These are phyloP conservation scores for Agarophyton chilense DNA, from an alignment of 23 red algal species.

Conservation along the genomic window DNA sequence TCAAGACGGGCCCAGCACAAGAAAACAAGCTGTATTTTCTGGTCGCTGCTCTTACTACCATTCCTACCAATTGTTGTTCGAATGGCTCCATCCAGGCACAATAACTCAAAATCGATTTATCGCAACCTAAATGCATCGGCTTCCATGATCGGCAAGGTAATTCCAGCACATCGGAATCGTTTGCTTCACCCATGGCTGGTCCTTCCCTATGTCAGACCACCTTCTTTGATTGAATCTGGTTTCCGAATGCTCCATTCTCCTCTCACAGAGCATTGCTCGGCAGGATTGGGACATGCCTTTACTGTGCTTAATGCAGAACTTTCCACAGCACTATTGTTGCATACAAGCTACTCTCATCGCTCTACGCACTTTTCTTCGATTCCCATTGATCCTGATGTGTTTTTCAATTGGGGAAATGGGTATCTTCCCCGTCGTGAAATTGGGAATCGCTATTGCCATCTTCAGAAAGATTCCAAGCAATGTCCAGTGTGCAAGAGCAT, in stretches of 20 bases:
- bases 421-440: conserved; percentile 6
- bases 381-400: not conserved
- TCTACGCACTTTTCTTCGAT: conserved; percentile 1
- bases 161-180: conserved; percentile 16
- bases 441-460: not conserved
- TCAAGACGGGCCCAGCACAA: not conserved
- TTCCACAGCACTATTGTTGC: conserved; percentile 28
- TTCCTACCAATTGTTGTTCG: not conserved
- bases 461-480: not conserved
- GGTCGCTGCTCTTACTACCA: no score
- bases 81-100: not conserved
- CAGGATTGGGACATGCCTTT: conserved; percentile 40
- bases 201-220: not conserved
- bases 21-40: not conserved
- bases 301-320: conserved; percentile 53
- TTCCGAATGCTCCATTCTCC: conserved; percentile 35
- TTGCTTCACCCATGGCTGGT: conserved; percentile 28
- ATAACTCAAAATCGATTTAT: not conserved
- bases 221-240: conserved; percentile 7
- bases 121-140: not conserved
- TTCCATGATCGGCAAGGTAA: not conserved
- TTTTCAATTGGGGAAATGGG: conserved; percentile 39
- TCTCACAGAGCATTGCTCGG: not conserved
- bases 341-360: conserved; percentile 20
- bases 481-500: conserved; percentile 25